Conservation (phyloP, 2,329 filamentous ascomycete genomes). For the Zelopaecilomyces penicillatus region DNA sequence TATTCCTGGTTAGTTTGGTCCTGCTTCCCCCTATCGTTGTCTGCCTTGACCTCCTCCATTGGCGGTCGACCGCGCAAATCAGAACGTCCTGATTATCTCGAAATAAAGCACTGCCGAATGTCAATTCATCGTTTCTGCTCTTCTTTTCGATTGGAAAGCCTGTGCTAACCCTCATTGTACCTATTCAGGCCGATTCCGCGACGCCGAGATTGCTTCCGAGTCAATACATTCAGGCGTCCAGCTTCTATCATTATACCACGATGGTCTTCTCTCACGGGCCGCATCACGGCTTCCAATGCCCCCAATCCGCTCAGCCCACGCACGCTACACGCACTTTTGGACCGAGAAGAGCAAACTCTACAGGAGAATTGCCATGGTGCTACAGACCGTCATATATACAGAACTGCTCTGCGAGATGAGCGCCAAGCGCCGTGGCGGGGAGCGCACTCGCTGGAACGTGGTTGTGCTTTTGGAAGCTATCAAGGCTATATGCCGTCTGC, state of each 20-base stretch:
- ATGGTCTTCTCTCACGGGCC: conserved; percentile 65
- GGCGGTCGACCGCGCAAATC: not conserved
- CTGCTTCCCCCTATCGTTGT: not conserved
- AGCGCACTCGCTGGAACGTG: conserved; percentile 75
- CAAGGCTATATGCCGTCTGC: conserved; percentile 75
- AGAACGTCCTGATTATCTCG: not conserved
- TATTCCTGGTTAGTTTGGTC: conserved; percentile 58
- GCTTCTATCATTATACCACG: conserved; percentile 86
- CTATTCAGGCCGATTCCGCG: conserved; percentile 65
- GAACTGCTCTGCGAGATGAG: conserved; percentile 97
- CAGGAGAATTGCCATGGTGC: conserved; percentile 66
- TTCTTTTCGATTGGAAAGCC: no score
- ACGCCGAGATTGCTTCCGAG: conserved; percentile 92
- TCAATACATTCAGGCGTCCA: conserved; percentile 83
- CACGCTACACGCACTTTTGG: conserved; percentile 62
- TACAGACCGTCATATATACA: conserved; percentile 90
- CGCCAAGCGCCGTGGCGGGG: conserved; percentile 74
- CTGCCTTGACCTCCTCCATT: not conserved
- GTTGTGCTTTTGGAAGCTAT: conserved; percentile 76
- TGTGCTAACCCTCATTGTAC: not conserved
- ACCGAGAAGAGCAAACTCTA: conserved; percentile 59
- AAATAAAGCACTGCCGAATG: not conserved
- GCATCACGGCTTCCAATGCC: conserved; percentile 51
- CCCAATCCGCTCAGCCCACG: conserved; percentile 48
- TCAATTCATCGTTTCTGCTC: no score